A percentile compares a stretch with the other conserved stretches of the same genome.
These are phyloP conservation scores for Spathaspora girioi DNA, from an alignment of 805 yeast species.

Conservation along the genomic window DNA sequence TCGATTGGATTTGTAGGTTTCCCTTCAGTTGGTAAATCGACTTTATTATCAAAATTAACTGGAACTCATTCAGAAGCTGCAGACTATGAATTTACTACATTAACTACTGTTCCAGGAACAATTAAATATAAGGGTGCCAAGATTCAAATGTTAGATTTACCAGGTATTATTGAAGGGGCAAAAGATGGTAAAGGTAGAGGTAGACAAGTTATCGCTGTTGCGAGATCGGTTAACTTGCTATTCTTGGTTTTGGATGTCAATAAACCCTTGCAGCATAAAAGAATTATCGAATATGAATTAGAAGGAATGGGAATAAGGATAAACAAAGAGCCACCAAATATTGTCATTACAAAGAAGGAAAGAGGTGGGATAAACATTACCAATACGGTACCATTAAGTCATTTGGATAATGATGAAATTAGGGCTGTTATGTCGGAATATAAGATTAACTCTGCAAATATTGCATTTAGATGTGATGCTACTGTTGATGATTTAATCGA, in stretches of 20 bases:
- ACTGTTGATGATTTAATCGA: slow-evolving; percentile 96
- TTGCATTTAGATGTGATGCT: slow-evolving; percentile 96
- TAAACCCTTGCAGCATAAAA: slow-evolving; percentile 92
- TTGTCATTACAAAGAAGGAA: slow-evolving; percentile 86
- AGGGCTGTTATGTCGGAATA: slow-evolving; percentile 96
- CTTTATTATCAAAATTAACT: slow-evolving; percentile 81
- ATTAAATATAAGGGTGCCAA: slow-evolving; percentile 96
- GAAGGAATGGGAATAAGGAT: slow-evolving; percentile 97
- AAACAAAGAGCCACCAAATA: slow-evolving; percentile 90
- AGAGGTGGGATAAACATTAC: slow-evolving; percentile 95
- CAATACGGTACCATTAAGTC: slow-evolving; percentile 88
- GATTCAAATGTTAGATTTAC: slow-evolving; percentile 91
- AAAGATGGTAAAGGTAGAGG: slow-evolving; percentile 92
- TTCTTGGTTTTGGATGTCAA: slow-evolving; percentile 94
- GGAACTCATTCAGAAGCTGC: slow-evolving; percentile 99
- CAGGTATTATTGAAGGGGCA: slow-evolving; percentile 90
- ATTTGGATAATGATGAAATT: slow-evolving; percentile 87
- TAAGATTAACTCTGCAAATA: slow-evolving; percentile 91
- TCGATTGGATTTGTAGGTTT: slow-evolving; percentile 97
- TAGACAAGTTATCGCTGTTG: slow-evolving; percentile 97
- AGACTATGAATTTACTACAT: slow-evolving; percentile 94
- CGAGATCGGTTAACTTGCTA: slow-evolving; percentile 92
- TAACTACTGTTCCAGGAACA: slow-evolving; percentile 96
- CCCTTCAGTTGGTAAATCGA: slow-evolving; percentile 92
- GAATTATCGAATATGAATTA: slow-evolving; percentile 88